A percentile compares a stretch with the other conserved stretches of the same genome.
Conservation (phyloP, 352 stramenopile genomes). For the Stephanocyclus meneghinianus region DNA sequence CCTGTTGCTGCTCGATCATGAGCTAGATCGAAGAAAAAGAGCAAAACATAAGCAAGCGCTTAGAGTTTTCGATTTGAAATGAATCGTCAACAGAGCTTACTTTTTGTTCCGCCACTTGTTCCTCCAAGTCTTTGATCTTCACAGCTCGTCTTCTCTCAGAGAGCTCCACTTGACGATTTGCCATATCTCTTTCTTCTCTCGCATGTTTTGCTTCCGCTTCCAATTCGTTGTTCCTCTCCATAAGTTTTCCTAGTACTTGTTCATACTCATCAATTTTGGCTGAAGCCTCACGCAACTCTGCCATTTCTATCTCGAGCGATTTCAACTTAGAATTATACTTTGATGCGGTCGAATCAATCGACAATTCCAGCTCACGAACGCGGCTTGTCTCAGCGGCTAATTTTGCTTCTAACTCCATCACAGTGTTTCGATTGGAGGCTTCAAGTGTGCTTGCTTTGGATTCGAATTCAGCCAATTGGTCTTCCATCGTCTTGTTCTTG, state of each 20-base stretch:
- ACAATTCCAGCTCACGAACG: conserved; percentile 27
- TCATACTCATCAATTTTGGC: conserved; percentile 52
- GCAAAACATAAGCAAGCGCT: neutral
- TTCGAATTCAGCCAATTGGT: conserved; percentile 36
- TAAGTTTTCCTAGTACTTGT: conserved; percentile 44
- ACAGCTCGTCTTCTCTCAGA: conserved; percentile 27
- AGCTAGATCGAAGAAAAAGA: conserved; percentile 5
- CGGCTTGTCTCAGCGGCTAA: conserved; percentile 31
- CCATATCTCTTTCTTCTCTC: conserved; percentile 34
- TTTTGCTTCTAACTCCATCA: conserved; percentile 39
- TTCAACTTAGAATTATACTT: conserved; percentile 33
- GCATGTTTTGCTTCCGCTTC: conserved; percentile 29
- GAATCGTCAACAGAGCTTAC: neutral
- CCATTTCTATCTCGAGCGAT: conserved; percentile 28
- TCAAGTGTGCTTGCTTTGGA: conserved; percentile 25
- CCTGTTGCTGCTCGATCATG: conserved; percentile 49
- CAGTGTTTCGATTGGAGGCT: conserved; percentile 16
- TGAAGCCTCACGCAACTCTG: conserved; percentile 30
- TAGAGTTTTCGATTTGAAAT: neutral
- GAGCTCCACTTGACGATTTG: conserved; percentile 39
- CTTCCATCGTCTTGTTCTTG: conserved; percentile 41
- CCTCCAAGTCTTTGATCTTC: conserved; percentile 43
- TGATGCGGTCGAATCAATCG: conserved; percentile 22
- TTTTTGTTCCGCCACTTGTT: conserved; percentile 39
- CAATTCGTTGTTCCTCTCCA: conserved; percentile 48